phyloP scores from a whole-genome alignment of 192 early-diverging fungal species.

The Backusella circina region DNA sequence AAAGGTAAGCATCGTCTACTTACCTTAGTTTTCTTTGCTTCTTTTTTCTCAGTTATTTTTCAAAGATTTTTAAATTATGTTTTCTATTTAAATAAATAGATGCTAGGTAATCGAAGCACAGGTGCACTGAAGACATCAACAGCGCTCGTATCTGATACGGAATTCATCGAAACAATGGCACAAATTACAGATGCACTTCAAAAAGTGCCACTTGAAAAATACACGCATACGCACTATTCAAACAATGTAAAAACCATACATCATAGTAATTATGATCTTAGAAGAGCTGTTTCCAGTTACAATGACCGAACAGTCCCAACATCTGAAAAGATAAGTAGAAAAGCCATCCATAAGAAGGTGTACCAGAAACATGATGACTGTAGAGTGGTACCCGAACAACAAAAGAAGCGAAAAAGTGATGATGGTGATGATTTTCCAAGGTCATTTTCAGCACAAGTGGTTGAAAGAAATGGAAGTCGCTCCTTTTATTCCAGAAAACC shows the following conservation, averaged over 20 bases:
- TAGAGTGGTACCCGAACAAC: neutral
- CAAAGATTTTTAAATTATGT: neutral
- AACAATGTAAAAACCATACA: neutral
- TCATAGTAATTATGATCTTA: neutral
- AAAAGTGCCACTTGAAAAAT: neutral
- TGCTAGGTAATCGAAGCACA: neutral
- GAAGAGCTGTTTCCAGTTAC: neutral
- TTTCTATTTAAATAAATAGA: neutral
- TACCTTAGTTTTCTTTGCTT: neutral
- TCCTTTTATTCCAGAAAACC: neutral
- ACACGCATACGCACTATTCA: neutral
- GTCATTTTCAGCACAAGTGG: neutral
- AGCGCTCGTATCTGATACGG: neutral
- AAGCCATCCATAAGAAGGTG: neutral
- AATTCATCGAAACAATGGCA: conserved; percentile 13
- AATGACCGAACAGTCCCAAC: neutral
- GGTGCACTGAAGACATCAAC: neutral
- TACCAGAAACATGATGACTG: neutral
- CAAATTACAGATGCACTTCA: conserved; percentile 15
- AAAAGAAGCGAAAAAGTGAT: neutral
- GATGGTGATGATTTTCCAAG: neutral
- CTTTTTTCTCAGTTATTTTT: neutral
- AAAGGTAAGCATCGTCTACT: neutral
- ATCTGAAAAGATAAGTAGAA: neutral
- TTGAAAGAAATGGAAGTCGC: neutral